Base-by-base conservation (phyloP, 148 eudicot genomes). In the Rhododendron kiyosumense region DNA sequence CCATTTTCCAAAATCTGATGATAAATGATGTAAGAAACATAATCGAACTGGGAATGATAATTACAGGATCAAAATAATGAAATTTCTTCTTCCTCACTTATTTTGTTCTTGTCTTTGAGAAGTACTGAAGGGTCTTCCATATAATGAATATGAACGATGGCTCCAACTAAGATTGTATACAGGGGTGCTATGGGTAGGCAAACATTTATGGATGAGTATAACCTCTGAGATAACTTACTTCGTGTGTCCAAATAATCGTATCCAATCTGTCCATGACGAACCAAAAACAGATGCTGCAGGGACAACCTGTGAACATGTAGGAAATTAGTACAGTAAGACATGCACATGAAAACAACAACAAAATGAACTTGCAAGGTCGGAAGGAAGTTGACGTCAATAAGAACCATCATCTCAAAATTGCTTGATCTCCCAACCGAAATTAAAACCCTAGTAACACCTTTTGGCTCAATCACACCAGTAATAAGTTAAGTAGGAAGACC, bases 271-370 rank as follows among this genome's bases (percentile, higher is more conserved):
- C 96, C 95, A 94, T 57, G 96, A 95, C 84, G 94, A 91, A 83
- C 99, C 99, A 89, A 90, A 95, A 87, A 95, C 93, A 89, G 95
- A 90, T 85, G 96, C 98, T 89, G 95, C 94, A 78, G 98, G 98
- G 87, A 90, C 92, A 87, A 94, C 85, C 99, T 97, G 94, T 84
- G 57, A 86, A 61, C 73, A 54, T 26, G 84, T 22, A 45, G 43
- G 30, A 81, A 65, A n/a, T 52, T 28, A 87, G 84, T 13, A 81
- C 41, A 13, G 52, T 10, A 76, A 46, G 20, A 32, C 57, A 26
- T 41, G 84, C 61, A 81, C 32, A 74, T 52, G n/a, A 57, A 30
- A 11, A 52, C 38, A 77, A 76, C 76, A 52, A 18, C 79, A 75
- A 59, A 76, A 59, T 78, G 81, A 76, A 84, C 52, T 75, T 74